These are phyloP conservation scores for Paxillus ammoniavirescens DNA, from an alignment of 768 basidiomycete species.

Conservation along the genomic window DNA sequence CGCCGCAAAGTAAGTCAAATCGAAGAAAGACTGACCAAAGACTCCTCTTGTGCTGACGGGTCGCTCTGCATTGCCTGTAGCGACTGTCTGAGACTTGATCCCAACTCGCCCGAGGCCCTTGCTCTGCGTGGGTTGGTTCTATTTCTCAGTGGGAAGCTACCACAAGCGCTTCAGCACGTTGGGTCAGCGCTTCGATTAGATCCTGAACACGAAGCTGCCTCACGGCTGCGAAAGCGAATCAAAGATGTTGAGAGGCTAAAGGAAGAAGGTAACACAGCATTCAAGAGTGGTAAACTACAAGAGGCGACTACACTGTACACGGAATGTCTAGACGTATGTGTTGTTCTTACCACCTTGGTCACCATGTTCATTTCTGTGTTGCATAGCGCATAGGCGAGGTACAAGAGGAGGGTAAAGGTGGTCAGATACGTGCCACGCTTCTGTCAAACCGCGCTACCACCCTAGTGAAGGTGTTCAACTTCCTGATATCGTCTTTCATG, in stretches of 20 bases:
- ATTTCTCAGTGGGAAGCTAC: conserved; percentile 68
- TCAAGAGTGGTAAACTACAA: conserved; percentile 57
- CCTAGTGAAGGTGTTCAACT: conserved; percentile 57
- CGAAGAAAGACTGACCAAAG: neutral
- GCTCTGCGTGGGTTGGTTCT: conserved; percentile 76
- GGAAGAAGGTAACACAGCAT: conserved; percentile 79
- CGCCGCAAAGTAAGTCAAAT: conserved; percentile 65
- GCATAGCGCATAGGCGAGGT: conserved; percentile 62
- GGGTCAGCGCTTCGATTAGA: conserved; percentile 73
- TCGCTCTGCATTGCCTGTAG: conserved; percentile 33
- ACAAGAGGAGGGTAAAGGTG: conserved; percentile 75
- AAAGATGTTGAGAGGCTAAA: conserved; percentile 81
- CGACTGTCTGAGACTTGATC: conserved; percentile 69
- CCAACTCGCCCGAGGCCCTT: conserved; percentile 78
- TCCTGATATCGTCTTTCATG: neutral
- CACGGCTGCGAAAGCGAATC: conserved; percentile 71
- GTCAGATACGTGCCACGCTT: conserved; percentile 76
- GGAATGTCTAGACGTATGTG: conserved; percentile 64
- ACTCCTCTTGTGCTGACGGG: conserved; percentile 5
- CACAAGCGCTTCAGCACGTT: conserved; percentile 70
- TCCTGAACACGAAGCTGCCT: conserved; percentile 71
- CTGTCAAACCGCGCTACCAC: conserved; percentile 85
- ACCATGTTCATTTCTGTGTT: neutral
- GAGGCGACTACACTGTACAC: conserved; percentile 71
- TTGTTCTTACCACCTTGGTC: neutral